Conservation (phyloP, 116 monocot species). For the Iris pallida region DNA sequence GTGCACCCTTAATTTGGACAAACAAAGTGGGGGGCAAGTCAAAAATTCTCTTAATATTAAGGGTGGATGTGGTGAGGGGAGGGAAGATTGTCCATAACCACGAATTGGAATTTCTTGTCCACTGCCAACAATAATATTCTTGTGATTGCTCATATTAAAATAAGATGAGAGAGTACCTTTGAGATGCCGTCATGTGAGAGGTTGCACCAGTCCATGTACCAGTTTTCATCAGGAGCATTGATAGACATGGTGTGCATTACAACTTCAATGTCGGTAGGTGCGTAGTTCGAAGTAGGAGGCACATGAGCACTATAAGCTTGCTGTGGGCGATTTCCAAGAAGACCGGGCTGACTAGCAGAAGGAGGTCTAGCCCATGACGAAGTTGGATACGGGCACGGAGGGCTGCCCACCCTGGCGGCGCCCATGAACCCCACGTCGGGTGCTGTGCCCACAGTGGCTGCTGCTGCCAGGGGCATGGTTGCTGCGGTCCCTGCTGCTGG, state of each 20-base stretch:
- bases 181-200: neutral
- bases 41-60: neutral
- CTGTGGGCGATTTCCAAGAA: neutral
- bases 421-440: neutral
- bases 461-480: neutral
- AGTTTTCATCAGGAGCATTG: neutral
- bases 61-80: neutral
- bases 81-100: neutral
- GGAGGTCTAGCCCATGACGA: neutral
- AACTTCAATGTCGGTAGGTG: neutral
- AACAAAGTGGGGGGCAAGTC: no score
- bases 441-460: neutral
- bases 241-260: neutral
- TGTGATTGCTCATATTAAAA: neutral
- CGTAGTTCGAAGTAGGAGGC: neutral
- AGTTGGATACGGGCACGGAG: constrained; percentile 2
- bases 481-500: neutral
- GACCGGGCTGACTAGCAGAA: neutral
- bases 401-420: neutral
- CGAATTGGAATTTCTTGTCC: neutral
- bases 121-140: neutral
- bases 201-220: neutral
- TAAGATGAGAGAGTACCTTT: neutral
- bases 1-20: no score
- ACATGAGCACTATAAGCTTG: neutral